Conservation (phyloP, 1,284 basidiomycete genomes). For the Cystobasidium pallidum region DNA sequence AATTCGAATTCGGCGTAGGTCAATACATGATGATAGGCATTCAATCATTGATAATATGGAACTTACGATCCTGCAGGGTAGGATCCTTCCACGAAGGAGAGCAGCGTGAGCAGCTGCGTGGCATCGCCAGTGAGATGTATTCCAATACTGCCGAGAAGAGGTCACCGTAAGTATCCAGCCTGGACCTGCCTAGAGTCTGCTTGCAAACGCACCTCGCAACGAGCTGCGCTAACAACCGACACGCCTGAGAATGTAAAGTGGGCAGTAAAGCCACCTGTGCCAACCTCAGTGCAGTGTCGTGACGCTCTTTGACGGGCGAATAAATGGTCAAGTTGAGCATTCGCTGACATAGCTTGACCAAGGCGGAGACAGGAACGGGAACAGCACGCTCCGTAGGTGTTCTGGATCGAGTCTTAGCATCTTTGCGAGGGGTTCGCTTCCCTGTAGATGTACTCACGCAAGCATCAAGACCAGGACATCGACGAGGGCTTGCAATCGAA, state of each 20-base stretch:
- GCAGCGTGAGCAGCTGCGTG: constrained; percentile 14
- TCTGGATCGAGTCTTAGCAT: constrained; percentile 14
- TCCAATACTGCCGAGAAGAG: background rate
- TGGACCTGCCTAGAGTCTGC: background rate
- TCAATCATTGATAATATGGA: background rate
- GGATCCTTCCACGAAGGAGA: constrained; percentile 26
- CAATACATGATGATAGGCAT: background rate
- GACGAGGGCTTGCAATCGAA: constrained; percentile 20
- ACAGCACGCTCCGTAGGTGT: constrained; percentile 40
- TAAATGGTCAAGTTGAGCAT: constrained; percentile 20
- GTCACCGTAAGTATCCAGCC: background rate
- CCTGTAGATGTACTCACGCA: background rate
- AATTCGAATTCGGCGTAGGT: background rate
- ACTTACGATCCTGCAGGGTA: constrained; percentile 35
- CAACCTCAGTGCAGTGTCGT: constrained; percentile 20
- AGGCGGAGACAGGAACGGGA: constrained; percentile 27
- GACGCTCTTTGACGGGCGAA: constrained; percentile 26
- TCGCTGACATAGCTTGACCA: constrained; percentile 31
- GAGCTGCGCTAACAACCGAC: constrained; percentile 26
- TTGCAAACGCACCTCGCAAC: constrained; percentile 13
- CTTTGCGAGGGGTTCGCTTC: background rate
- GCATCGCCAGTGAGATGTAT: background rate
- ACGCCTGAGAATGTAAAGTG: constrained; percentile 28
- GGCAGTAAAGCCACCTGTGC: constrained; percentile 32
- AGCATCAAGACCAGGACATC: constrained; percentile 25